Evolutionary conservation across 768 basidiomycete species (phyloP).

Genomic region (Lepiota subincarnata): DNA sequence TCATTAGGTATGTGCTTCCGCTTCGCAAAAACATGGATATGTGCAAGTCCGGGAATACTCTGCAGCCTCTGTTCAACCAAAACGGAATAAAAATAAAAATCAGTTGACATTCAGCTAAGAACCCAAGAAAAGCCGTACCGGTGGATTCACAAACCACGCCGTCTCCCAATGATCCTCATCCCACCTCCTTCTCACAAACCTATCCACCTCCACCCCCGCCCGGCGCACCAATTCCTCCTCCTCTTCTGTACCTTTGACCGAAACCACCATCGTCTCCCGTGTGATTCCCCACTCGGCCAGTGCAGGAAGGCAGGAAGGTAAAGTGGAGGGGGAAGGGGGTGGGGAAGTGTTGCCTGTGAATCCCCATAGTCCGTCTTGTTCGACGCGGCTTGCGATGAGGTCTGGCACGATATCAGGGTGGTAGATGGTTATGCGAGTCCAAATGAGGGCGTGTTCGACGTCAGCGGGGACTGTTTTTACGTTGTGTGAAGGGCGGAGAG

Average conservation of each 20-base stretch:
- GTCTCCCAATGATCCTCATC: slow-evolving; percentile 77
- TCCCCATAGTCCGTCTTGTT: slow-evolving; percentile 78
- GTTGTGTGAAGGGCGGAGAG: neutral
- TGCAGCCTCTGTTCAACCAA: slow-evolving; percentile 58
- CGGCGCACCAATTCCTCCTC: slow-evolving; percentile 47
- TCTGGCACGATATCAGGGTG: slow-evolving; percentile 52
- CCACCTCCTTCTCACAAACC: slow-evolving; percentile 68
- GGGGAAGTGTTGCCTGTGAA: slow-evolving; percentile 63
- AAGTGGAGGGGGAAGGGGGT: slow-evolving; percentile 55
- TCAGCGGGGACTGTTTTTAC: slow-evolving; percentile 56
- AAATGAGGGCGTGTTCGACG: slow-evolving; percentile 72
- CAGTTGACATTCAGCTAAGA: neutral
- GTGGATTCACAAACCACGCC: slow-evolving; percentile 89
- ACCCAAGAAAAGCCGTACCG: slow-evolving; percentile 44
- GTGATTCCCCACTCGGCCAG: slow-evolving; percentile 72
- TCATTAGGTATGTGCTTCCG: neutral
- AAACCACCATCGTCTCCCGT: slow-evolving; percentile 53
- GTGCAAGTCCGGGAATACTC: slow-evolving; percentile 75
- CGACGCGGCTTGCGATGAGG: slow-evolving; percentile 51
- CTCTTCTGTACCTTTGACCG: slow-evolving; percentile 44
- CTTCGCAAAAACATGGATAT: slow-evolving; percentile 80
- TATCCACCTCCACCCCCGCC: slow-evolving; percentile 56
- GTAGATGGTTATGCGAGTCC: slow-evolving; percentile 72
- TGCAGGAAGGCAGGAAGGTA: slow-evolving; percentile 54
- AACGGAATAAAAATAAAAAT: neutral